Evolutionary conservation across 352 stramenopile species (phyloP).

Genomic region (Pythium dissimile): DNA sequence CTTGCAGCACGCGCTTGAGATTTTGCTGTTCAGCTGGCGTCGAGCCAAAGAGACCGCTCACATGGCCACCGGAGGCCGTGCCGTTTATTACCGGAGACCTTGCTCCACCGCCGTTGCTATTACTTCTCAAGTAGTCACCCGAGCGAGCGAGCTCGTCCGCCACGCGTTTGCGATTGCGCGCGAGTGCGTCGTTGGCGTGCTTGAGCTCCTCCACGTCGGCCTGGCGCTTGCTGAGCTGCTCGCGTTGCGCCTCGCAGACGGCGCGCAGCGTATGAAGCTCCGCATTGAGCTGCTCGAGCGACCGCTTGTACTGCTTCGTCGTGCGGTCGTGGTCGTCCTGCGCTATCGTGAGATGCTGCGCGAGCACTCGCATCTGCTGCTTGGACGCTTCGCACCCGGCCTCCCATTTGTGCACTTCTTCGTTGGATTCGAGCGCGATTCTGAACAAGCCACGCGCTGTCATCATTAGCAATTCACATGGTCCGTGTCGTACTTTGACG

Average conservation of each 20-base stretch:
- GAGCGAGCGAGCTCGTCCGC: slow-evolving; percentile 16
- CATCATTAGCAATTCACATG: neutral
- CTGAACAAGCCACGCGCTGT: slow-evolving; percentile 12
- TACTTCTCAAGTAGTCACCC: neutral
- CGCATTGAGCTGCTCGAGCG: slow-evolving; percentile 29
- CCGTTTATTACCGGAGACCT: neutral
- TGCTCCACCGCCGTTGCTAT: neutral
- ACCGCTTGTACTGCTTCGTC: slow-evolving; percentile 30
- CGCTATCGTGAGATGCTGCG: slow-evolving; percentile 25
- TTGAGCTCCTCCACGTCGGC: slow-evolving; percentile 20
- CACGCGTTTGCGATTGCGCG: slow-evolving; percentile 27
- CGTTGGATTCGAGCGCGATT: slow-evolving; percentile 28
- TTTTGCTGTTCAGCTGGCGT: slow-evolving; percentile 51
- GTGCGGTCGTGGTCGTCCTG: slow-evolving; percentile 29
- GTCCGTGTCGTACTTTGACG: neutral
- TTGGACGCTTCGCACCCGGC: slow-evolving; percentile 15
- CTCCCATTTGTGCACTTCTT: slow-evolving; percentile 39
- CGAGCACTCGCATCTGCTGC: slow-evolving; percentile 29
- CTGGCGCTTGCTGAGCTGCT: slow-evolving; percentile 10
- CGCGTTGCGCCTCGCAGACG: slow-evolving; percentile 1
- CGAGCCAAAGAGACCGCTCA: slow-evolving; percentile 1
- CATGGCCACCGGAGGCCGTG: too few species aligned
- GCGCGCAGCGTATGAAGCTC: slow-evolving; percentile 24
- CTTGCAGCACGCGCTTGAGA: slow-evolving; percentile 42
- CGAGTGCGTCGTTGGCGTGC: slow-evolving; percentile 18